Conservation (phyloP, 108 stramenopile species). For the Cyclostephanos invisitatus region DNA sequence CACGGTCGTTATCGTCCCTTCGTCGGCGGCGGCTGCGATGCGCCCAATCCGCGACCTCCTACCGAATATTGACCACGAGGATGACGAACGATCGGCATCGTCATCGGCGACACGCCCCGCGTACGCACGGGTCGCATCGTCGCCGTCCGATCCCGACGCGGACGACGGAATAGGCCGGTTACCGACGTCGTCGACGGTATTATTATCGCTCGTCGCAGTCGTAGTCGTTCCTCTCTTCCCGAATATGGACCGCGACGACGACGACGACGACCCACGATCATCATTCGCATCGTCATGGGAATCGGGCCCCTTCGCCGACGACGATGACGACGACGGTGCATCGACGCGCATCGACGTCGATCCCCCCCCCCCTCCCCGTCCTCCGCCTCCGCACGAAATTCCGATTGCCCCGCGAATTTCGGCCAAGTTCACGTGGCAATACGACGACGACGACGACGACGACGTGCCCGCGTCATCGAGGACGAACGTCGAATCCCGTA, state of each 20-base stretch:
- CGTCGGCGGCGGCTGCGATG: not conserved
- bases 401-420: conserved; percentile 21
- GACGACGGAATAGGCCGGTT: too few relatives aligned
- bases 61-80: not conserved
- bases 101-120: too few relatives aligned
- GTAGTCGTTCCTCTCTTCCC: conserved; percentile 9
- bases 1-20: not conserved
- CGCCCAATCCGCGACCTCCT: not conserved
- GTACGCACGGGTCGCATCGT: too few relatives aligned
- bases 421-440: conserved; percentile 32
- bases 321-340: not conserved
- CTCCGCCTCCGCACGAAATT: not conserved
- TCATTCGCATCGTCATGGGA: too few relatives aligned
- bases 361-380: not conserved
- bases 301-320: too few relatives aligned
- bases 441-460: conserved; percentile 1
- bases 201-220: not conserved
- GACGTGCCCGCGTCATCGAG: not conserved
- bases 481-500: not conserved
- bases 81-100: too few relatives aligned
- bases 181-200: too few relatives aligned
- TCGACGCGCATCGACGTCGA: not conserved
- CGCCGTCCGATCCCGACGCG: too few relatives aligned
- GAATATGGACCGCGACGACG: conserved; percentile 6
- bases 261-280: too few relatives aligned